Base-by-base conservation (phyloP, 345 rosid genomes). In the Gossypium arboreum region DNA sequence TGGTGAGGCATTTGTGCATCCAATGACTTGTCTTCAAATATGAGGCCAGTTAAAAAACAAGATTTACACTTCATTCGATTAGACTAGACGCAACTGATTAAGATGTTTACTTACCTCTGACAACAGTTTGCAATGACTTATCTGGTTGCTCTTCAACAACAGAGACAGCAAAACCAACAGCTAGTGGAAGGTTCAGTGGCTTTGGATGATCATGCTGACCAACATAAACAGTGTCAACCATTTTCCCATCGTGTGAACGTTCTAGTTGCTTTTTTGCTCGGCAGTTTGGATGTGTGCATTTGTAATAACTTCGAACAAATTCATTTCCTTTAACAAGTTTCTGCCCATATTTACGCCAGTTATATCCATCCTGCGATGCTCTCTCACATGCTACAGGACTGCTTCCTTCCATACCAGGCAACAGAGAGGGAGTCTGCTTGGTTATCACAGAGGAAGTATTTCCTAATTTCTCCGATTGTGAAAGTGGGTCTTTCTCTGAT, bases 321-420 rank as follows among this genome's bases (percentile, higher is more conserved):
- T 91, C 98, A 84, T 92, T 94, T 29, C 94, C 98, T 76, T 86
- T 88, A 60, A 94, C 98, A 83, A 90, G 79, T 75, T 94, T 94
- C 89, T 94, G 98, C 16, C 98, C 98, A 17, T 94, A 94, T 77
- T 94, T 94, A 54, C 97, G 82, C 98, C 98, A 94, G 79, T 89
- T 89, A 82, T 84, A 95, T 70, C 97, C 99, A 69, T 92, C 98
- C 79, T 86, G 94, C 59, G 81, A 83, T 45, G 79, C 91, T 79
- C 92, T 94, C 85, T 94, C 99, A 4, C 91, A 91, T 9, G 81
- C 82, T 25, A 83, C 72, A 52, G 90, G 86, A 65, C 79, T 80
- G 73, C 83, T 87, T 74, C 88, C 89, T 81, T 88, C 97, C 24
- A 83, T 85, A 71, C 73, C 83, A 68, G 88, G 48, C 10, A 79